These are phyloP conservation scores for Manihot esculenta DNA, from an alignment of 441 rosid genomes.

Conservation along the genomic window DNA sequence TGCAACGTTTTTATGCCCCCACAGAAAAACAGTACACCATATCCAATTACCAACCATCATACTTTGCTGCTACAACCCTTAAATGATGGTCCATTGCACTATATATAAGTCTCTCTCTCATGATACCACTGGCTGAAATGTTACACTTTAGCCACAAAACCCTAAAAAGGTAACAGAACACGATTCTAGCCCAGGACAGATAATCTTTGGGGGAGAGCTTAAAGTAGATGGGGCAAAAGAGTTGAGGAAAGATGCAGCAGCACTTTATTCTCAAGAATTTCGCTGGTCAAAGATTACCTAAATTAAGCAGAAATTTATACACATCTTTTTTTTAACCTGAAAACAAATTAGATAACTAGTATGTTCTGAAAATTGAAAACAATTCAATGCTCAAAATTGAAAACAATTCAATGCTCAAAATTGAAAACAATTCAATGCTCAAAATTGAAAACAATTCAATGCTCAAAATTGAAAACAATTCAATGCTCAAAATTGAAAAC, in stretches of 20 bases:
- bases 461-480: background rate
- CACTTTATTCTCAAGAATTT: no score
- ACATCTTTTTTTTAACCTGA: no score
- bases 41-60: no score
- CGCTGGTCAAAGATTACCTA: no score
- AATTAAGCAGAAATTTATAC: no score
- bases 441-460: background rate
- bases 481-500: background rate
- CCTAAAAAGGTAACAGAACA: background rate
- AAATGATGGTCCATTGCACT: no score
- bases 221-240: no score
- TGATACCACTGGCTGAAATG: background rate
- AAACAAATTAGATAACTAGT: background rate
- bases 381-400: background rate
- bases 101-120: background rate
- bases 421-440: constrained; percentile 6
- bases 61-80: background rate
- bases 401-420: constrained; percentile 9
- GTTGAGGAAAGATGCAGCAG: no score
- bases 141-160: background rate
- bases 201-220: no score
- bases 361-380: background rate
- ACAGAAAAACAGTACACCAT: background rate
- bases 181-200: no score
- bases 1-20: background rate